Conservation (phyloP, 176 grass and related monocot genomes). For the Puccinellia tenuiflora region DNA sequence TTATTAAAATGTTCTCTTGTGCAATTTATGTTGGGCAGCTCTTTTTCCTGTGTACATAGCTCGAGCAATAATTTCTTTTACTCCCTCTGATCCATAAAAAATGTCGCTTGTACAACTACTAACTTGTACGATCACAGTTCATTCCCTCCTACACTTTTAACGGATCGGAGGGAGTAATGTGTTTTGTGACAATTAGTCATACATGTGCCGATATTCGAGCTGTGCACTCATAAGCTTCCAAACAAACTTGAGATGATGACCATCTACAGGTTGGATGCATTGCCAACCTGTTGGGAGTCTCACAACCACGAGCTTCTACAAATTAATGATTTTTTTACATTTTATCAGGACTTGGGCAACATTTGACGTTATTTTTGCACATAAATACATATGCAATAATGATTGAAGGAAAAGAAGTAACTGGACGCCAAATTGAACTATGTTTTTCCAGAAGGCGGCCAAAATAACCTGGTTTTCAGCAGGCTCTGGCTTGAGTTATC, state of each 20-base stretch:
- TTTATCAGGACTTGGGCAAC: background rate
- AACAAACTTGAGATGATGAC: background rate
- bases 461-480: background rate
- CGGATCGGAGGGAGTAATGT: too few species aligned
- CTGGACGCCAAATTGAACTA: background rate
- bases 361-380: conserved; percentile 1
- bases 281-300: background rate
- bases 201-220: background rate
- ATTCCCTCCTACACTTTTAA: too few species aligned
- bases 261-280: background rate
- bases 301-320: background rate
- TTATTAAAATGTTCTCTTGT: background rate
- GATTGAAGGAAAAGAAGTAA: background rate
- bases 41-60: background rate
- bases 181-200: background rate
- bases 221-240: conserved; percentile 8
- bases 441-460: background rate
- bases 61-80: background rate
- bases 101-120: too few species aligned
- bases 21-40: background rate
- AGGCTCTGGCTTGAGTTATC: background rate
- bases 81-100: too few species aligned
- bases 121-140: too few species aligned
- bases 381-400: background rate
- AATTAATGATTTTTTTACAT: background rate